Conservation (phyloP, 352 stramenopile genomes). For the Peronospora destructor region DNA sequence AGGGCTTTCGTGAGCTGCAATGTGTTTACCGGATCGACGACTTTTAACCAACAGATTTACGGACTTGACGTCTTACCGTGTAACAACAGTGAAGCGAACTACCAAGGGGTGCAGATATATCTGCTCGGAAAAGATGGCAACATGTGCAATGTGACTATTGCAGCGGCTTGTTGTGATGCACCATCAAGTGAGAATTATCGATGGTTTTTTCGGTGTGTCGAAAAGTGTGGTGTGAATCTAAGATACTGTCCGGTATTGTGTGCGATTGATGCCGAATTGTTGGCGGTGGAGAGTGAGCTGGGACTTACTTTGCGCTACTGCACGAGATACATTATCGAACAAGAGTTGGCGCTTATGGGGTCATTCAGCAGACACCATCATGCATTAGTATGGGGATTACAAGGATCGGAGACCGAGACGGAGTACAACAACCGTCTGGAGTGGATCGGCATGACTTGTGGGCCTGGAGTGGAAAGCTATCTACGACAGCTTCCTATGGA, state of each 20-base stretch:
- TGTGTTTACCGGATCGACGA: conserved; percentile 34
- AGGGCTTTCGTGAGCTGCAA: conserved; percentile 43
- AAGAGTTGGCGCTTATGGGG: conserved; percentile 30
- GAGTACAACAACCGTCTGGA: conserved; percentile 51
- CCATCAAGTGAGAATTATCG: conserved; percentile 36
- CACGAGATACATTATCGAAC: conserved; percentile 49
- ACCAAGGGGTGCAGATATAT: conserved; percentile 42
- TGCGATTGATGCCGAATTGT: conserved; percentile 30
- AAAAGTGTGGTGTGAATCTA: conserved; percentile 36
- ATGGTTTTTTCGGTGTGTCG: conserved; percentile 47
- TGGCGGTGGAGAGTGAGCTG: conserved; percentile 32
- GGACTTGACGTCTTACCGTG: conserved; percentile 37
- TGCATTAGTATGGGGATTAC: conserved; percentile 43
- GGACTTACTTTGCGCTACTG: conserved; percentile 45
- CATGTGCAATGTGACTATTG: conserved; percentile 33
- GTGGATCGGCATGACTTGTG: conserved; percentile 46
- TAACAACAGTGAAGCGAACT: conserved; percentile 26
- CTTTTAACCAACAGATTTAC: conserved; percentile 50
- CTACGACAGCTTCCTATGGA: conserved; percentile 41
- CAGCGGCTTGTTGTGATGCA: conserved; percentile 33
- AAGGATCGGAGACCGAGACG: conserved; percentile 34
- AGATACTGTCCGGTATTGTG: conserved; percentile 39
- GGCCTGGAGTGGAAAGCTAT: conserved; percentile 31
- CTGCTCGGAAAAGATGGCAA: conserved; percentile 53
- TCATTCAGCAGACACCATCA: conserved; percentile 45